Conservation (phyloP, 2,329 filamentous ascomycete species). For the Diplocarpon rosae region DNA sequence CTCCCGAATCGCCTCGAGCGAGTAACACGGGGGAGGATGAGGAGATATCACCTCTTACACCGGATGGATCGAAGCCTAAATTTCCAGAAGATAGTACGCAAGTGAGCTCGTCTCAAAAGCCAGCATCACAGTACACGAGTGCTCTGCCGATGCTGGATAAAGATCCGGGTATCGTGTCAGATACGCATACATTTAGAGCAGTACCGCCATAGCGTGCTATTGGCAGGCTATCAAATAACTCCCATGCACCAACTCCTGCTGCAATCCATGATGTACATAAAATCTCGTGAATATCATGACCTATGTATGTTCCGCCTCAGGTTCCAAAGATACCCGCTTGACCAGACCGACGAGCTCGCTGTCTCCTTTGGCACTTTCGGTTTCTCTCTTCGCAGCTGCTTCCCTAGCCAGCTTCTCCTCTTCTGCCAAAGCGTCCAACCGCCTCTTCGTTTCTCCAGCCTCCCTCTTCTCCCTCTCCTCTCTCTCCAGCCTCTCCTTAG, state of each 20-base stretch:
- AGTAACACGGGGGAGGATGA: neutral
- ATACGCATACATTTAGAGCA: conserved; percentile 14
- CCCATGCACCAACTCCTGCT: conserved; percentile 9
- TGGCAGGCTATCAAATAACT: conserved; percentile 6
- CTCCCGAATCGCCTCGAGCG: neutral
- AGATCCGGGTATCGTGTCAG: conserved; percentile 7
- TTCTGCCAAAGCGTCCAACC: conserved; percentile 21
- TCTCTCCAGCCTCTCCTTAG: conserved; percentile 23
- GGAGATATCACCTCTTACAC: neutral
- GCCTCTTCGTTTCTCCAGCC: conserved; percentile 23
- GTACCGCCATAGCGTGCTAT: conserved; percentile 15
- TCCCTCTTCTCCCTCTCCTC: conserved; percentile 23
- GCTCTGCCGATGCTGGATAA: conserved; percentile 8
- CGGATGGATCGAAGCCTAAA: conserved; percentile 1
- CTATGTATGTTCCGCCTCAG: conserved; percentile 5
- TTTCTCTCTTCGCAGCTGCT: conserved; percentile 9
- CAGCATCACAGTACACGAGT: conserved; percentile 10
- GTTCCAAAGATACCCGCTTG: conserved; percentile 18
- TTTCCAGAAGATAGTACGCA: conserved; percentile 8
- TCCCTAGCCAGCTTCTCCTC: conserved; percentile 17
- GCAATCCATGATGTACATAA: neutral
- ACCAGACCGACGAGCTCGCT: conserved; percentile 14
- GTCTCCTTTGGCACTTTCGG: conserved; percentile 4
- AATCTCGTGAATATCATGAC: neutral
- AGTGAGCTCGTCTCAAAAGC: conserved; percentile 1